Evolutionary conservation across 169 alveolate genomes (phyloP), one percentile per base, ranked within the genome.

Genomic region (Cytauxzoon felis): DNA sequence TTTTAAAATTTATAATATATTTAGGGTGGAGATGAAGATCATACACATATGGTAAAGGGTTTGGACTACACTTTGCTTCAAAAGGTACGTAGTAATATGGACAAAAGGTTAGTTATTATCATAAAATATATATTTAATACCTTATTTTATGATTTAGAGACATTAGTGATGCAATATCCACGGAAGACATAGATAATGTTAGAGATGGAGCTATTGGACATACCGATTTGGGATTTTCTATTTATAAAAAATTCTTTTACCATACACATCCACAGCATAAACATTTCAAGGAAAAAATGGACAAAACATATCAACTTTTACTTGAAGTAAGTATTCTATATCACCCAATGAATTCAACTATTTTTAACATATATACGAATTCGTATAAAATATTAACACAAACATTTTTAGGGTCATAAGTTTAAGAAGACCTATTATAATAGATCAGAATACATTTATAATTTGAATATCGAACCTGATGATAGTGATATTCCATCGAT

Each of bases 11-110:
- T 43, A 18, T 18, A 49, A 21, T 21, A 24, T 11, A 23, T 13
- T 56, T 45, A 85, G 91, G 91, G 91, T 18, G 91, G 89, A 24
- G 89, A 85, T 53, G 84, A 59, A 9, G 91, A 85, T 26, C 87
- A 73, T 40, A 85, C 91, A 0, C 88, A 85, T 51, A 68, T 80
- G 36, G 91, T 85, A 18, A 85, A 85, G 72, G 91, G 91, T 7
- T 80, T 85, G 75, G 91, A 85, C 56, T 85, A 75, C 36, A 51
- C 64, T 34, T 68, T 85, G 19, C 78, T 85, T 63, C 79, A 85
- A 49, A 80, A 85, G 65, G 85, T 85, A 11, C 58, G 87, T 36
- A 80, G 67, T 34, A 76, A 71, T 33, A 68, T 83, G 34, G 65
- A 8, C 1, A 59, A 59, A 6, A 53, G 27, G 68, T 50, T 8